phyloP scores from a whole-genome alignment of 352 stramenopile genomes.

The Phytophthora agathidicida region DNA sequence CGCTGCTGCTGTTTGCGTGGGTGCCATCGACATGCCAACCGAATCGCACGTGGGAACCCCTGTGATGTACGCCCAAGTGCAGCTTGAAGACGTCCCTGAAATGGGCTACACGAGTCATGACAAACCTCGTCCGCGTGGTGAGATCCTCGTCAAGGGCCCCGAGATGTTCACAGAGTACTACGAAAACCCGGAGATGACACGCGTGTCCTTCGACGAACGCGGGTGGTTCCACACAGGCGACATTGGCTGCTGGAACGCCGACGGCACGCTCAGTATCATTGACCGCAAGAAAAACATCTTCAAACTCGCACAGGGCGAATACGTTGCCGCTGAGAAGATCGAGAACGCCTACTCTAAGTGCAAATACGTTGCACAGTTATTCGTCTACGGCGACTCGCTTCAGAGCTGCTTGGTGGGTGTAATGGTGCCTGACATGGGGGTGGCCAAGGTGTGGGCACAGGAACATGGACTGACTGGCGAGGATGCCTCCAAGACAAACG shows the following conservation, averaged over 20 bases:
- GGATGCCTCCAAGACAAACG: slow-evolving; percentile 26
- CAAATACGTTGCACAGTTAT: slow-evolving; percentile 91
- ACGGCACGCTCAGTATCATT: slow-evolving; percentile 88
- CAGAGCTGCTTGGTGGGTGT: slow-evolving; percentile 93
- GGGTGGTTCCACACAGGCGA: slow-evolving; percentile 97
- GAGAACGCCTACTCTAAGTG: slow-evolving; percentile 93
- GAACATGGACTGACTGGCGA: slow-evolving; percentile 19
- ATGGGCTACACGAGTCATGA: slow-evolving; percentile 94
- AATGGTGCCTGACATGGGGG: slow-evolving; percentile 75
- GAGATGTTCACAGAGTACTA: slow-evolving; percentile 93
- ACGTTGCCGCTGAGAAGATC: slow-evolving; percentile 96
- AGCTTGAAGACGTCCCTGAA: slow-evolving; percentile 93
- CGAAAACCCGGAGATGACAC: slow-evolving; percentile 90
- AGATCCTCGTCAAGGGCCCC: slow-evolving; percentile 61
- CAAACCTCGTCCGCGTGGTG: slow-evolving; percentile 47
- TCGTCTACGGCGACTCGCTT: slow-evolving; percentile 95
- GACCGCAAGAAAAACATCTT: slow-evolving; percentile 93
- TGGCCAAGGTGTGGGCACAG: slow-evolving; percentile 47
- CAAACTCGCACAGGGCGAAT: slow-evolving; percentile 93
- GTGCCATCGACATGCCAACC: slow-evolving; percentile 36
- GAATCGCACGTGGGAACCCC: slow-evolving; percentile 93
- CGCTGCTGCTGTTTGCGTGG: slow-evolving; percentile 80
- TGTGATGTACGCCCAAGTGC: slow-evolving; percentile 82
- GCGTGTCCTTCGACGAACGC: slow-evolving; percentile 86
- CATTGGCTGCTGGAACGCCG: slow-evolving; percentile 92